Conservation (phyloP, 441 rosid species). For the Euphorbia celastroides region DNA sequence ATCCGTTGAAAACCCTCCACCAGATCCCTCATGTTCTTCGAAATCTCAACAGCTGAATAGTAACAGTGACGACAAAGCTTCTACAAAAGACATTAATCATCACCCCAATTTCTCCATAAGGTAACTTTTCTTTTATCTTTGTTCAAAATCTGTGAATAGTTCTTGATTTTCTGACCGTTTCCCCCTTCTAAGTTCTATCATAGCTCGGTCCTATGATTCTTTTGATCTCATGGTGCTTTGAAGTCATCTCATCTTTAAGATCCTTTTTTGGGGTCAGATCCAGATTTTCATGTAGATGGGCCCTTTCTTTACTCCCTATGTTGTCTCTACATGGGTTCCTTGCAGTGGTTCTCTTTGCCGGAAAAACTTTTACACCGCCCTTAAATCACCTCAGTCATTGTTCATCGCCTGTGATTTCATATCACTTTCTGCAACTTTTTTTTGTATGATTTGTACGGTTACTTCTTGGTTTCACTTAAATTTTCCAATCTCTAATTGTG, state of each 20-base stretch:
- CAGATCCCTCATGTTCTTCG: constrained; percentile 65
- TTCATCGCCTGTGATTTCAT: constrained; percentile 32
- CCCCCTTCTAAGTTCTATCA: constrained; percentile 7
- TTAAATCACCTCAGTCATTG: constrained; percentile 12
- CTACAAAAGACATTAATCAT: constrained; percentile 30
- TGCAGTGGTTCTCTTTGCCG: constrained; percentile 1
- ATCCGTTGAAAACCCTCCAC: constrained; percentile 71
- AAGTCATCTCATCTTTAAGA: constrained; percentile 15
- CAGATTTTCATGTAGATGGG: constrained; percentile 33
- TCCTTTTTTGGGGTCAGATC: constrained; percentile 43
- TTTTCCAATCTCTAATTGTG: constrained; percentile 11
- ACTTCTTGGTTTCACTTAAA: constrained; percentile 13
- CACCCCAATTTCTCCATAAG: constrained; percentile 80
- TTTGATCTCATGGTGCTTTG: constrained; percentile 14
- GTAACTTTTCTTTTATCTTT: constrained; percentile 28
- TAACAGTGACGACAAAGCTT: constrained; percentile 39
- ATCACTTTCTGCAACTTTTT: constrained; percentile 20
- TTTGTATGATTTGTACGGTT: constrained; percentile 17
- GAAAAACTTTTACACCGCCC: constrained; percentile 8
- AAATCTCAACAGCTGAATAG: constrained; percentile 39
- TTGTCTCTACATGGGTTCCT: constrained; percentile 25
- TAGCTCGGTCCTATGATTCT: constrained; percentile 18
- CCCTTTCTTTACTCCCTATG: constrained; percentile 25
- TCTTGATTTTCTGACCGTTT: not conserved
- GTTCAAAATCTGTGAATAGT: constrained; percentile 15